Percentiles rank a stretch among this genome's conserved stretches.
phyloP scores from a whole-genome alignment of 371 early-diverging fungal genomes.

The Mortierella sp. region DNA sequence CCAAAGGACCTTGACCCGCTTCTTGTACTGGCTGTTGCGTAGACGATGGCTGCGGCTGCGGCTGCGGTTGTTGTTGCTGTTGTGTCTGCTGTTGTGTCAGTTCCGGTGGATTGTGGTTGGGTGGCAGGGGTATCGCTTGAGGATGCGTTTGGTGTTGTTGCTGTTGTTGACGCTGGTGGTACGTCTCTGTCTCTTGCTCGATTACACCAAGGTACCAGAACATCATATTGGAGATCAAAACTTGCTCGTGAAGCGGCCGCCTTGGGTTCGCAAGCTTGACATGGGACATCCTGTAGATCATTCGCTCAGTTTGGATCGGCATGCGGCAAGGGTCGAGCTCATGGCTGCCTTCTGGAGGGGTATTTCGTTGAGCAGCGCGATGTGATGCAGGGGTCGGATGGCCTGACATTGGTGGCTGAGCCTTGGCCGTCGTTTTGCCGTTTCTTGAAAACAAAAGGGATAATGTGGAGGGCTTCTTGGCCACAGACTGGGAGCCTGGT shows the following conservation, averaged over 20 bases:
- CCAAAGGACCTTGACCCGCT: neutral
- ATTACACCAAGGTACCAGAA: conserved; percentile 87
- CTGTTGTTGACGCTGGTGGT: conserved; percentile 20
- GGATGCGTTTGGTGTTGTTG: conserved; percentile 1
- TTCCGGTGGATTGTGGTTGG: neutral
- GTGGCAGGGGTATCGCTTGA: neutral
- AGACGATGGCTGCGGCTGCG: neutral
- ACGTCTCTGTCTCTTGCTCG: conserved; percentile 53
- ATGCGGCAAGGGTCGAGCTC: conserved; percentile 73
- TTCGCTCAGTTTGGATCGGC: conserved; percentile 89
- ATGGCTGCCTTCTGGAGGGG: neutral
- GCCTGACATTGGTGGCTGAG: conserved; percentile 17
- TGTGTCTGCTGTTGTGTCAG: neutral
- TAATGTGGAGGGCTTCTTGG: conserved; percentile 49
- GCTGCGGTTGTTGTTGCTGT: neutral
- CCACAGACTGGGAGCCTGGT: neutral
- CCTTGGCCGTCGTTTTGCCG: conserved; percentile 34
- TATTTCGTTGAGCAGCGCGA: neutral
- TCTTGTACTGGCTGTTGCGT: neutral
- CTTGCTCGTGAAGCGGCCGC: conserved; percentile 92
- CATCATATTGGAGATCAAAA: conserved; percentile 95
- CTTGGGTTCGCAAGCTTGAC: conserved; percentile 92
- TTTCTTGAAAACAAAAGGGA: conserved; percentile 52
- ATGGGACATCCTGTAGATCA: conserved; percentile 93
- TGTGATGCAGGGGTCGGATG: neutral